Evolutionary conservation across 2,329 filamentous ascomycete species (phyloP).

Genomic region (Fusarium buharicum): DNA sequence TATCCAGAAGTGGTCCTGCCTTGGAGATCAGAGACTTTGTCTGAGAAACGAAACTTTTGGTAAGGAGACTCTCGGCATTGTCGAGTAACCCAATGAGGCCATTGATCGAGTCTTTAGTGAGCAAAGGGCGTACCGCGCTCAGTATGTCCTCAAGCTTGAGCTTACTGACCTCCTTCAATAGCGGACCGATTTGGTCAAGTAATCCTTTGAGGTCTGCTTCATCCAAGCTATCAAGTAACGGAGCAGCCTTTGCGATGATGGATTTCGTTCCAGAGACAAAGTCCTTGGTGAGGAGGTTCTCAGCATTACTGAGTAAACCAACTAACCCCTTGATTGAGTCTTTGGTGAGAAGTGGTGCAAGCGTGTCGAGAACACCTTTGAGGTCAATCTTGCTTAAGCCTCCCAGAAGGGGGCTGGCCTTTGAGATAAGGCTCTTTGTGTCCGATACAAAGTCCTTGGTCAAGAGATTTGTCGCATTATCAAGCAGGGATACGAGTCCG

Average conservation of each 20-base stretch:
- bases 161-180: slow-evolving; percentile 49
- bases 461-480: slow-evolving; percentile 47
- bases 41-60: slow-evolving; percentile 43
- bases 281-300: slow-evolving; percentile 44
- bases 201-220: slow-evolving; percentile 50
- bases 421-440: slow-evolving; percentile 33
- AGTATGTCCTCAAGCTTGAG: slow-evolving; percentile 48
- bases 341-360: slow-evolving; percentile 46
- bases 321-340: slow-evolving; percentile 48
- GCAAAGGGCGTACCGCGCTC: slow-evolving; percentile 44
- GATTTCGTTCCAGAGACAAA: slow-evolving; percentile 43
- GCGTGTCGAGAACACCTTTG: slow-evolving; percentile 45
- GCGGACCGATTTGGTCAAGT: slow-evolving; percentile 48
- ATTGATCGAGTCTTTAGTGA: slow-evolving; percentile 48
- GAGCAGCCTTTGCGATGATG: slow-evolving; percentile 44
- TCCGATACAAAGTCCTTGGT: slow-evolving; percentile 30
- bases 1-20: slow-evolving; percentile 49
- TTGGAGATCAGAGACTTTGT: slow-evolving; percentile 43
- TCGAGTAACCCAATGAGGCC: slow-evolving; percentile 50
- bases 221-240: slow-evolving; percentile 49
- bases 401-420: slow-evolving; percentile 39
- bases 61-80: slow-evolving; percentile 47
- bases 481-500: slow-evolving; percentile 47
- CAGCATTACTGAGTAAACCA: slow-evolving; percentile 49
- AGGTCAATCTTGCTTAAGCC: slow-evolving; percentile 50